Conservation (phyloP, 2,329 filamentous ascomycete genomes). For the Fusarium begoniae region DNA sequence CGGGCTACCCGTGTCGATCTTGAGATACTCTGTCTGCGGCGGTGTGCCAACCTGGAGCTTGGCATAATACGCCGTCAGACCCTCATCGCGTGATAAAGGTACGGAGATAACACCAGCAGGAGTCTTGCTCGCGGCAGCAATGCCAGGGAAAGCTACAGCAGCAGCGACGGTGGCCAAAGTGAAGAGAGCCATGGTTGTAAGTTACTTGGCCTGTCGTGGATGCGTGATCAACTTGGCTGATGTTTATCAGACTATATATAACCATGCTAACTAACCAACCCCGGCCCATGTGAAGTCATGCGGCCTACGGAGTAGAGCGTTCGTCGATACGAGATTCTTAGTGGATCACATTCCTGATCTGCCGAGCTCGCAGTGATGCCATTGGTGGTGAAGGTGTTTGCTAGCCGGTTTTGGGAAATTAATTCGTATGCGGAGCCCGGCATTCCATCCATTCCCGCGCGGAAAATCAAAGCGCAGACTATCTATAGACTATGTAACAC, state of each 20-base stretch:
- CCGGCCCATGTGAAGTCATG: background rate
- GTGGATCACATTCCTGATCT: background rate
- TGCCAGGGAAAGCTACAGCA: rapidly evolving
- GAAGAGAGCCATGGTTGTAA: background rate
- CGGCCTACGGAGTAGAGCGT: background rate
- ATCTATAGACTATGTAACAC: background rate
- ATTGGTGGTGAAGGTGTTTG: background rate
- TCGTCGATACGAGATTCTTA: background rate
- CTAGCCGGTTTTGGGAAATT: background rate
- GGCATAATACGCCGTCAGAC: background rate
- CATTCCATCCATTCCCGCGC: background rate
- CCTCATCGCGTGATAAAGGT: background rate
- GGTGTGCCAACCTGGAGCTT: background rate
- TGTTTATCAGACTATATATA: background rate
- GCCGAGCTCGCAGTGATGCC: background rate
- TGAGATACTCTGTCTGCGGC: background rate
- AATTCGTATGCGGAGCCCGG: background rate
- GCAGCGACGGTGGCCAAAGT: background rate
- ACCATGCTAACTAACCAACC: background rate
- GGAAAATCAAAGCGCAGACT: background rate
- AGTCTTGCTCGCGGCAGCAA: background rate
- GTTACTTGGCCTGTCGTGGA: too few relatives aligned
- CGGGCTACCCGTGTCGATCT: constrained; percentile 2
- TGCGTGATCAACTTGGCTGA: background rate
- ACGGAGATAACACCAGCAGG: background rate